Evolutionary conservation across 1,284 basidiomycete species (phyloP).

Genomic region (Ustilago cynodontis): DNA sequence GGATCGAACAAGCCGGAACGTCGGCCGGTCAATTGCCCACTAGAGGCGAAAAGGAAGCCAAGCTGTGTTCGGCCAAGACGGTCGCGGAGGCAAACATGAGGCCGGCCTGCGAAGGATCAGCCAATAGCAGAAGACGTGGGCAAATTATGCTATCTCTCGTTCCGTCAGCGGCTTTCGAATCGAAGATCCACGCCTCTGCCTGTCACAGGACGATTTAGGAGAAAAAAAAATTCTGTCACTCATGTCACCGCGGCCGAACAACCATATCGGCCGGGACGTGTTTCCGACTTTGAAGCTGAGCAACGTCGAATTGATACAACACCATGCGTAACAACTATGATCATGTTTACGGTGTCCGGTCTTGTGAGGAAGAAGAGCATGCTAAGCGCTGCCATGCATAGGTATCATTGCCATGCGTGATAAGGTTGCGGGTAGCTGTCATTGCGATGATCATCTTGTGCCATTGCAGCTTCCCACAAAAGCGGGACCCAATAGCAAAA

Average conservation of each 20-base stretch:
- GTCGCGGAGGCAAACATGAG: neutral
- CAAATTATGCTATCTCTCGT: constrained; percentile 10
- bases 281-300: too few species aligned
- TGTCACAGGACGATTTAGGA: neutral
- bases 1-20: neutral
- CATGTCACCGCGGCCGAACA: neutral
- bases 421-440: neutral
- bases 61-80: neutral
- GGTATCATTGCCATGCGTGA: neutral
- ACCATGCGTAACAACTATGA: neutral
- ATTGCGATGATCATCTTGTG: neutral
- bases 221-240: neutral
- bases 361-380: neutral
- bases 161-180: neutral
- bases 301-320: neutral
- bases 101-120: neutral
- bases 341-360: neutral
- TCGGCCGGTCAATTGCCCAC: neutral
- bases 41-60: neutral
- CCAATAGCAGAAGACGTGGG: constrained; percentile 4
- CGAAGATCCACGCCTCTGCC: neutral
- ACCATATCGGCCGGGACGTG: neutral
- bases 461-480: constrained; percentile 8
- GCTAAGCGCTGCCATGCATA: neutral
- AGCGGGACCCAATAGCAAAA: constrained; percentile 19